Evolutionary conservation across 1,284 basidiomycete species (phyloP), one percentile per base, ranked within the genome.

Genomic region (Papiliotrema terrestris): DNA sequence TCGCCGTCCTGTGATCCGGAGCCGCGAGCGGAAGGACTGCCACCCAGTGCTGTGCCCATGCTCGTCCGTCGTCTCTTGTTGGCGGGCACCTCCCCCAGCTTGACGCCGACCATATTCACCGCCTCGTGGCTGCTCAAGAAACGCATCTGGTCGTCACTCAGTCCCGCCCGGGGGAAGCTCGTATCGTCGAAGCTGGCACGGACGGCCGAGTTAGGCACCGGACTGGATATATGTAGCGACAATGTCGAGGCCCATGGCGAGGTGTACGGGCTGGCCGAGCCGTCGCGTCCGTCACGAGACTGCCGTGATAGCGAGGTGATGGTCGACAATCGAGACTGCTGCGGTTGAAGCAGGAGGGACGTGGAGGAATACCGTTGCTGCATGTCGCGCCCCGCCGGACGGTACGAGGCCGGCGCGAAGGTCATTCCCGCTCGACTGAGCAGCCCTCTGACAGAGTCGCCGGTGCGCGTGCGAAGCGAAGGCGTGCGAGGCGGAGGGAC

Each of bases 181-280:
- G 53, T 38, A 8, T 46, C 47, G 20, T 65, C 65, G 50, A 68
- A 70, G 14, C 56, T 60, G 15, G 66, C 65, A 29, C 68, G 26
- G 2, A 68, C 45, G 23, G 68, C 65, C 1, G 66, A 57, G 45
- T 67, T 52, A 4, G 65, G 61, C 9, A 68, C 20, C 11, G 66
- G 68, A 5, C 61, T 54, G 0, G 66, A 70, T 19, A 68, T 65
- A 23, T 49, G 48, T 19, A 60, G 22, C 0, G 61, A 63, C 43
- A 60, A 53, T 0, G 62, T 60, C 4, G 68, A 70, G 13, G 62
- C 58, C 63, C 60, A 65, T 19, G 65, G 67, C 2, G 60, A 63
- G n/a, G 56, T 37, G 20, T 55, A 51, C 11, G 54, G 55, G 14
- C 51, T 47, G 26, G 52, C 4, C 13, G 38, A 32, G 22, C 5